A percentile compares a stretch with the other conserved stretches of the same genome.
These are phyloP conservation scores for Kondoa subrosea DNA, from an alignment of 768 basidiomycete species.

Conservation along the genomic window DNA sequence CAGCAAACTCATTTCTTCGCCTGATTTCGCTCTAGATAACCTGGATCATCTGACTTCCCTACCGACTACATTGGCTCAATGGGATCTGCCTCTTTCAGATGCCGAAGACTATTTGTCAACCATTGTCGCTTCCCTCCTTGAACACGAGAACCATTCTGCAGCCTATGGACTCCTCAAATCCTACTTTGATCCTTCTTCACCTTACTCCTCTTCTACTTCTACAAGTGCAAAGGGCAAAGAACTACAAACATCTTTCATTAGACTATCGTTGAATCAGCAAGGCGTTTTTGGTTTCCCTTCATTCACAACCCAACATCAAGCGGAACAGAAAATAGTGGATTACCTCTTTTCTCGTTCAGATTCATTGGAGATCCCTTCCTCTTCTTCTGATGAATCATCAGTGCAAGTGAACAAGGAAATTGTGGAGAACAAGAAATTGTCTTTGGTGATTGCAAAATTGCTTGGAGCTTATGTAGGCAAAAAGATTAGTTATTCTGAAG, in stretches of 20 bases:
- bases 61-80: background rate
- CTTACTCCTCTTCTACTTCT: background rate
- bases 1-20: background rate
- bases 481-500: conserved; percentile 1
- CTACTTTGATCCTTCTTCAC: background rate
- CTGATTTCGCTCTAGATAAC: background rate
- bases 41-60: background rate
- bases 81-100: background rate
- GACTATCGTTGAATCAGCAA: background rate
- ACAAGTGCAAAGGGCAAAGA: background rate
- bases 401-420: background rate
- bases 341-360: background rate
- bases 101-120: background rate
- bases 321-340: background rate
- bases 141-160: background rate
- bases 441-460: background rate
- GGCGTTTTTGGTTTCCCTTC: conserved; percentile 4
- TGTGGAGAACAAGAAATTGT: background rate
- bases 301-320: background rate
- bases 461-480: background rate
- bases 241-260: background rate
- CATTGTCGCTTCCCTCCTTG: background rate
- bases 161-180: background rate
- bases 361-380: background rate
- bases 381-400: background rate